Evolutionary conservation across 345 rosid species (phyloP).

Genomic region (Hibiscus syriacus): DNA sequence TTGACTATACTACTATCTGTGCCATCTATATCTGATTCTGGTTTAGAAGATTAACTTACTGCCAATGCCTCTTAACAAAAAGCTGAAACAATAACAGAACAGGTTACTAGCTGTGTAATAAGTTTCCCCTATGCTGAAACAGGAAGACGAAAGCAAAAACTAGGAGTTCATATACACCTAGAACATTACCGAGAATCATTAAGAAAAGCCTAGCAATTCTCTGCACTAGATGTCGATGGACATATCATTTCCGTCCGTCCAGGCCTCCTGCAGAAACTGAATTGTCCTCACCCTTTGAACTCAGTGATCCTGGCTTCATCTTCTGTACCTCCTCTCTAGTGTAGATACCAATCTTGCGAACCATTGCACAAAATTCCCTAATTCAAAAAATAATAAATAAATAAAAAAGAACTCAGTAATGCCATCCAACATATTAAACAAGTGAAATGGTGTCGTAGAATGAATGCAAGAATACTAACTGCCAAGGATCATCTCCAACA

Average conservation of each 20-base stretch:
- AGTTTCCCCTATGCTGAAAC: not conserved
- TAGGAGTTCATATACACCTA: not conserved
- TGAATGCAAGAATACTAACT: slow-evolving; percentile 35
- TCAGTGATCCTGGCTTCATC: slow-evolving; percentile 53
- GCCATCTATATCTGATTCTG: no score
- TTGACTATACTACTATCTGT: slow-evolving; percentile 16
- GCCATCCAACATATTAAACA: not conserved
- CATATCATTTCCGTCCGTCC: slow-evolving; percentile 32
- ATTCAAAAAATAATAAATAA: not conserved
- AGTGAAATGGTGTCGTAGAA: not conserved
- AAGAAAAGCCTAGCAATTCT: slow-evolving; percentile 20
- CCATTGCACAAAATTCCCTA: slow-evolving; percentile 84
- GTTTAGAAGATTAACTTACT: not conserved
- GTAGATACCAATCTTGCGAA: slow-evolving; percentile 52
- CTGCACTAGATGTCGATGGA: slow-evolving; percentile 25
- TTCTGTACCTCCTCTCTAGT: slow-evolving; percentile 74
- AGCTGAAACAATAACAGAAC: not conserved
- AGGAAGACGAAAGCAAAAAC: not conserved
- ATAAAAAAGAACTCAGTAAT: not conserved
- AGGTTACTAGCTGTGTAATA: not conserved
- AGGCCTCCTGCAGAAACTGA: slow-evolving; percentile 23
- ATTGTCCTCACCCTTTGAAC: slow-evolving; percentile 37
- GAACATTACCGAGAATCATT: slow-evolving; percentile 12
- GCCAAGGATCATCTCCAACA: slow-evolving; percentile 97
- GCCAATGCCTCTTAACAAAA: not conserved